Evolutionary conservation across 164 flowering plant species (phyloP).

Genomic region (Amborella trichopoda): DNA sequence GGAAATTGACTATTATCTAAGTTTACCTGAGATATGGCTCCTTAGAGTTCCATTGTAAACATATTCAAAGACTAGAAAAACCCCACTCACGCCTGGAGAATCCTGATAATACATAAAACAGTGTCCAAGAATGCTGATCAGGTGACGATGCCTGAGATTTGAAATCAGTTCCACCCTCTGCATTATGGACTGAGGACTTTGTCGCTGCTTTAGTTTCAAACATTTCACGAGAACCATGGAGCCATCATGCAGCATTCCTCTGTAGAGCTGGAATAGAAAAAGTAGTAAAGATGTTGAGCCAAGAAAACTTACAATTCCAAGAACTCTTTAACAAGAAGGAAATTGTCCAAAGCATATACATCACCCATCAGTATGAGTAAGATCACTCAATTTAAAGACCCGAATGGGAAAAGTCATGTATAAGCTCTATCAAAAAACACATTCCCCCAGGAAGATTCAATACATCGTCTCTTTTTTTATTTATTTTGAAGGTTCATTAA

Average conservation of each 20-base stretch:
- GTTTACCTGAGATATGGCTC: conserved; percentile 54
- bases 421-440: background rate
- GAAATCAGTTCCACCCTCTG: conserved; percentile 53
- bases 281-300: background rate
- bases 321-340: background rate
- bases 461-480: background rate
- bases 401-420: background rate
- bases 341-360: background rate
- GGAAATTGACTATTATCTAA: background rate
- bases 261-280: conserved; percentile 44
- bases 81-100: conserved; percentile 29
- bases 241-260: conserved; percentile 65
- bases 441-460: background rate
- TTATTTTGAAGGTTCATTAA: background rate
- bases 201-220: conserved; percentile 41
- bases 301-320: background rate
- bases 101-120: conserved; percentile 46
- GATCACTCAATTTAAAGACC: background rate
- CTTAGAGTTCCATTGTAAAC: conserved; percentile 45
- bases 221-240: conserved; percentile 43
- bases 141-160: conserved; percentile 60
- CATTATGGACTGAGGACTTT: conserved; percentile 32
- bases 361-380: no score
- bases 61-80: conserved; percentile 54
- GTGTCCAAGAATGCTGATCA: conserved; percentile 85